Percentiles rank a stretch among this genome's conserved stretches.
Evolutionary conservation across 208 protist genomes (phyloP).

Genomic region (Herpetomonas samuelpessoai): DNA sequence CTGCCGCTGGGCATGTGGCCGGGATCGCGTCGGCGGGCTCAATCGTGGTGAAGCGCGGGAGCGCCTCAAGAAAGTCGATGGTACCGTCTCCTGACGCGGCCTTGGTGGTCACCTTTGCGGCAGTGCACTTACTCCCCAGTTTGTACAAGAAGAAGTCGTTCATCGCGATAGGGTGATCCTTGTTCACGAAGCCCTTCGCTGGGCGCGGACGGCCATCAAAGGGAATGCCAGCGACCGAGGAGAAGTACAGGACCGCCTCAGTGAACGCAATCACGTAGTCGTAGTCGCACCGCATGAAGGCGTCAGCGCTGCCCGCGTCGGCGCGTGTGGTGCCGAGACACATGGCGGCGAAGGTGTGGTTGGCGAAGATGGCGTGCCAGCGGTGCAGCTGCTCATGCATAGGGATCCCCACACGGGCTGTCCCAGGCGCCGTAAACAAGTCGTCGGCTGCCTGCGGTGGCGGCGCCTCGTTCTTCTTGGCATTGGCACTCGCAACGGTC

Average conservation of each 20-base stretch:
- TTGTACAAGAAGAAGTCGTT: slow-evolving; percentile 25
- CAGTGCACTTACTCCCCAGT: slow-evolving; percentile 17
- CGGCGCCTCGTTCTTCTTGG: neutral
- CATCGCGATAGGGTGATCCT: neutral
- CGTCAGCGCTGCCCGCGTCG: slow-evolving; percentile 65
- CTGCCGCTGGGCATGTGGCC: neutral
- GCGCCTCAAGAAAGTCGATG: neutral
- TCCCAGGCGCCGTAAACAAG: neutral
- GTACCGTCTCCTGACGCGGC: neutral
- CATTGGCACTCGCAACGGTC: slow-evolving; percentile 4
- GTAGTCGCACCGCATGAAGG: slow-evolving; percentile 70
- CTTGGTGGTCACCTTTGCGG: slow-evolving; percentile 8
- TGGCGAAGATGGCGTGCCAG: slow-evolving; percentile 48
- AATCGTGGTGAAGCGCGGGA: neutral
- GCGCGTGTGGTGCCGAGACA: slow-evolving; percentile 77
- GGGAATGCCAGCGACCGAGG: slow-evolving; percentile 22
- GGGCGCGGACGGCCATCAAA: slow-evolving; percentile 1
- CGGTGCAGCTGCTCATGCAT: neutral
- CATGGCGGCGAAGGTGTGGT: slow-evolving; percentile 65
- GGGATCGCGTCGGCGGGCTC: neutral
- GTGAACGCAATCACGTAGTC: slow-evolving; percentile 72
- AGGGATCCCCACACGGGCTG: neutral
- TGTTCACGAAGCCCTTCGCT: neutral
- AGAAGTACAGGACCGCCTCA: slow-evolving; percentile 52
- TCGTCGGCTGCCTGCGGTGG: neutral